A percentile compares a stretch with the other conserved stretches of the same genome.
Conservation (phyloP, 2,329 filamentous ascomycete genomes). For the Didymella keratinophila region DNA sequence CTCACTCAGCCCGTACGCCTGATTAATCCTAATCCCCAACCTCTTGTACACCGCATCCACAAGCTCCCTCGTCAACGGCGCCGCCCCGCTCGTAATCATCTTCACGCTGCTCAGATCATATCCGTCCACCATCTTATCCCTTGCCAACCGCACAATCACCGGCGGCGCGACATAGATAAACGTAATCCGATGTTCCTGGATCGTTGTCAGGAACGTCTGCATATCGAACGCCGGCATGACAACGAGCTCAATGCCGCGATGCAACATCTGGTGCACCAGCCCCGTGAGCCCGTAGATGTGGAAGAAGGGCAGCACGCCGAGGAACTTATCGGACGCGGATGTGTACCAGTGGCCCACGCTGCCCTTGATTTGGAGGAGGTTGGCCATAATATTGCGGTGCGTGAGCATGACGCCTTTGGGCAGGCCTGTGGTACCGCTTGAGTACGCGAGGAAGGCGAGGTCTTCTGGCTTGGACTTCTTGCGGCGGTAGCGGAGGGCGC, state of each 20-base stretch:
- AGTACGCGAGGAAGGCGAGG: constrained; percentile 76
- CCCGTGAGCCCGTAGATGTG: constrained; percentile 86
- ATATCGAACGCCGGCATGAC: constrained; percentile 84
- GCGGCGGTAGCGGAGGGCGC: constrained; percentile 65
- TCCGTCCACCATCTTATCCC: constrained; percentile 76
- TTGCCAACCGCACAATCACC: constrained; percentile 78
- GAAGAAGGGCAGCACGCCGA: constrained; percentile 87
- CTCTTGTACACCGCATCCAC: constrained; percentile 77
- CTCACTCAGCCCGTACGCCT: constrained; percentile 38
- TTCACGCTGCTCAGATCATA: constrained; percentile 81
- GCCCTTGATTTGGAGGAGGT: constrained; percentile 80
- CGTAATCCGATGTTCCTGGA: constrained; percentile 77
- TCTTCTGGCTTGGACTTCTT: constrained; percentile 69
- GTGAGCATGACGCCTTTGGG: constrained; percentile 57
- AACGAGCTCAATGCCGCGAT: constrained; percentile 70
- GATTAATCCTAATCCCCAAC: constrained; percentile 58
- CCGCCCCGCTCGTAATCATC: constrained; percentile 86
- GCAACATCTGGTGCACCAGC: constrained; percentile 72
- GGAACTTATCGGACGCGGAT: constrained; percentile 64
- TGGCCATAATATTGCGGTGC: constrained; percentile 63
- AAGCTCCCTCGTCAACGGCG: constrained; percentile 80
- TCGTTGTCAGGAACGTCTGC: constrained; percentile 74
- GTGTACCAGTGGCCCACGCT: constrained; percentile 86
- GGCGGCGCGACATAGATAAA: constrained; percentile 85
- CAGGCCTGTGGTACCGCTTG: constrained; percentile 53